A percentile compares a stretch with the other conserved stretches of the same genome.
Evolutionary conservation across 345 rosid genomes (phyloP).

Genomic region (Capsella bursapastoris): DNA sequence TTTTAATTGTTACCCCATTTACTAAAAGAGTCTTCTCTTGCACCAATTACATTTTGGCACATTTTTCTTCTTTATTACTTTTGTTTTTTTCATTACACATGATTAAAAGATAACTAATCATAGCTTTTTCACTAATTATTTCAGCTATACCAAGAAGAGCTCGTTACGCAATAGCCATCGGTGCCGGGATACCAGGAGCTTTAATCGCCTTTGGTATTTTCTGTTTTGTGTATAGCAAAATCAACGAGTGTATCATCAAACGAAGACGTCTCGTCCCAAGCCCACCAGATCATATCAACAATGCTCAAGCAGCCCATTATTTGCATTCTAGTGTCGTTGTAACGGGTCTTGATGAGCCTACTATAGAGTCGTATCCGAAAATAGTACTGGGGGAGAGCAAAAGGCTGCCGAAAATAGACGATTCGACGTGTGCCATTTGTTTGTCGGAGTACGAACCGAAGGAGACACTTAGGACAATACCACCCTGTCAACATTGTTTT

Average conservation of each 20-base stretch:
- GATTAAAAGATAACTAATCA: constrained; percentile 1
- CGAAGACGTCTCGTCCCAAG: constrained; percentile 35
- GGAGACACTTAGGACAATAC: constrained; percentile 60
- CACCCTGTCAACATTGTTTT: constrained; percentile 66
- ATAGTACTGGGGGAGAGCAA: constrained; percentile 59
- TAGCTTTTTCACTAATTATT: not conserved
- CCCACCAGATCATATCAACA: constrained; percentile 21
- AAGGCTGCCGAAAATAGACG: constrained; percentile 51
- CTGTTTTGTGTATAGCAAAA: constrained; percentile 48
- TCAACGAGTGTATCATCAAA: constrained; percentile 34
- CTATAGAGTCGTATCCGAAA: constrained; percentile 67
- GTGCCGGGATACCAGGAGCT: constrained; percentile 62
- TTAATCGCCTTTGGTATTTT: constrained; percentile 49
- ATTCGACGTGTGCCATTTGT: constrained; percentile 61
- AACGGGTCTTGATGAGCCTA: constrained; percentile 52
- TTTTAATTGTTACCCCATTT: constrained; percentile 31
- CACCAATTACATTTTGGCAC: constrained; percentile 20
- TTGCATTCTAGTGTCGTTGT: constrained; percentile 18
- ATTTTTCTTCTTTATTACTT: not conserved
- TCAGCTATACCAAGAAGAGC: constrained; percentile 55
- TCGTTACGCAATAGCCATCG: constrained; percentile 53
- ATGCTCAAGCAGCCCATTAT: constrained; percentile 36
- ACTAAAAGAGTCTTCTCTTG: constrained; percentile 34
- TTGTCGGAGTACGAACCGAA: constrained; percentile 58
- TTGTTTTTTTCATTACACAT: not conserved